A percentile compares a stretch with the other conserved stretches of the same genome.
Conservation (phyloP, 352 stramenopile species). For the Phytophthora colocasiae region DNA sequence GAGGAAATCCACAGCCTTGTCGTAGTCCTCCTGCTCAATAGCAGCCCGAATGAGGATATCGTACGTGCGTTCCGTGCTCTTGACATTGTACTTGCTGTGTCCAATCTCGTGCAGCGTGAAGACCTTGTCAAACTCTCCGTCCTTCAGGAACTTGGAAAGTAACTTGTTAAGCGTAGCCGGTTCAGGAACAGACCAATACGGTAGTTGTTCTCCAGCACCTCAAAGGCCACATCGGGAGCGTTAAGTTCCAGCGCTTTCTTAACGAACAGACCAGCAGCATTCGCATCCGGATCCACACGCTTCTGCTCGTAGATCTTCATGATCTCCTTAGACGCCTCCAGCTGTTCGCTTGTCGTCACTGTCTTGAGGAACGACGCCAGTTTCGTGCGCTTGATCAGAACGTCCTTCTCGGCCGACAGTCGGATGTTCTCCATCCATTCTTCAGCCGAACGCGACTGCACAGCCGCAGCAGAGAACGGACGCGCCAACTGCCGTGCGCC, state of each 20-base stretch:
- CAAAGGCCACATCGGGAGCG: constrained; percentile 72
- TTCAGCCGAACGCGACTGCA: constrained; percentile 61
- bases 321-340: constrained; percentile 84
- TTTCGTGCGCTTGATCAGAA: constrained; percentile 86
- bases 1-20: constrained; percentile 73
- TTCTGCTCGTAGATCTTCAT: constrained; percentile 91
- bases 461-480: constrained; percentile 42
- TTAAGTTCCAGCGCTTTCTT: constrained; percentile 88
- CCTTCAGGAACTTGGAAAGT: constrained; percentile 83
- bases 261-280: constrained; percentile 77
- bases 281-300: constrained; percentile 80
- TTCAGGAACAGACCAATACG: constrained; percentile 84
- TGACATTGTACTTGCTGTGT: constrained; percentile 82
- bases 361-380: constrained; percentile 85
- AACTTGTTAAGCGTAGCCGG: constrained; percentile 85
- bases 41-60: constrained; percentile 85
- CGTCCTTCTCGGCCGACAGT: constrained; percentile 72
- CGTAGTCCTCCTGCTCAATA: constrained; percentile 76
- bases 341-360: constrained; percentile 81
- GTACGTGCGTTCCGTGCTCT: constrained; percentile 85
- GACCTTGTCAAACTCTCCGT: constrained; percentile 82
- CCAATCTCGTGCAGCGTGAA: constrained; percentile 82
- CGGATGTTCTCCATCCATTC: constrained; percentile 89
- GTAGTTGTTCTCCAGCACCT: constrained; percentile 85
- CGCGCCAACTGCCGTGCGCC: constrained; percentile 41